These are phyloP conservation scores for Lactarius psammicola DNA, from an alignment of 768 basidiomycete genomes.

Conservation along the genomic window DNA sequence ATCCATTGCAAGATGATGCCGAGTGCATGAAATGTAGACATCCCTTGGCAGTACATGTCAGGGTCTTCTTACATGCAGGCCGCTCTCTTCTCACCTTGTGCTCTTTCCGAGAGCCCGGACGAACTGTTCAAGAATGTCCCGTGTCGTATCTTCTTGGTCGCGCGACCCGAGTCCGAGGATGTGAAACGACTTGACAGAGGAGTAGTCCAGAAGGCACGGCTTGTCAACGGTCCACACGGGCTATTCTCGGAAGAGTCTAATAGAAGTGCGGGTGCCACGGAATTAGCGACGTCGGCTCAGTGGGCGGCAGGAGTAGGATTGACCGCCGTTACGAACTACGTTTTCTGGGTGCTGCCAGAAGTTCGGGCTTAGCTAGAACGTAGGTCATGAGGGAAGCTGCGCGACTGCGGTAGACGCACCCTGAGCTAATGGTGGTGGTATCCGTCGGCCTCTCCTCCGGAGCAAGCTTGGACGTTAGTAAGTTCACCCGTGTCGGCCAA, in stretches of 20 bases:
- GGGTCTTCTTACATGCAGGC: neutral
- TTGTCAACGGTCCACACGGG: neutral
- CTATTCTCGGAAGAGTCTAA: neutral
- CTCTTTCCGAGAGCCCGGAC: neutral
- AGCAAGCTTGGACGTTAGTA: neutral
- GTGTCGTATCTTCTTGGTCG: neutral
- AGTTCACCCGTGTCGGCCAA: constrained; percentile 6
- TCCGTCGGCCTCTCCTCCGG: neutral
- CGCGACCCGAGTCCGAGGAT: constrained; percentile 1
- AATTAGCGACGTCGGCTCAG: constrained; percentile 4
- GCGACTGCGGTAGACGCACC: neutral
- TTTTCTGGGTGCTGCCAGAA: constrained; percentile 1
- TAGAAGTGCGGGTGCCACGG: neutral
- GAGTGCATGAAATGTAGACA: neutral
- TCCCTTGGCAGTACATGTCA: neutral
- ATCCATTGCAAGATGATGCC: neutral
- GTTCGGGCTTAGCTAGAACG: neutral
- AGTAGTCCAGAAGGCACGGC: constrained; percentile 5
- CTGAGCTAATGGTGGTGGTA: constrained; percentile 2
- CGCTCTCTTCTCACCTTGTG: neutral
- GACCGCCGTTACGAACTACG: neutral
- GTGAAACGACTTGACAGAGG: neutral
- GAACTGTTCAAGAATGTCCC: neutral
- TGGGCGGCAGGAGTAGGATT: neutral
- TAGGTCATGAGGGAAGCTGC: neutral